phyloP scores from a whole-genome alignment of 2,329 filamentous ascomycete species.

The Stachybotrys echinatus region DNA sequence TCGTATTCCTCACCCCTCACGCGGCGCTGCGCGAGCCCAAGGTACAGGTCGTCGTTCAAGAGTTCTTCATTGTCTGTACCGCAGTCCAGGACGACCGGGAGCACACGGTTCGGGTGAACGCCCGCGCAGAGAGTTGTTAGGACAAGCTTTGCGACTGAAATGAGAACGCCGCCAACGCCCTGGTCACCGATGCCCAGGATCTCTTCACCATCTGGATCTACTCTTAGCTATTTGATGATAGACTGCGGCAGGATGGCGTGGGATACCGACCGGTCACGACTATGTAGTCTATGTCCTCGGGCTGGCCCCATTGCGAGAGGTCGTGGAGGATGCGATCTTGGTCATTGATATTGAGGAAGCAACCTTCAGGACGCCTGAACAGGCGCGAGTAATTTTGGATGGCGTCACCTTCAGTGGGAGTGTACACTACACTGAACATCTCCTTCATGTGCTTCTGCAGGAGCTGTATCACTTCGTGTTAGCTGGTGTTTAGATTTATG shows the following conservation, averaged over 20 bases:
- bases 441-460: constrained; percentile 74
- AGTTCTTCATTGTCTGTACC: constrained; percentile 77
- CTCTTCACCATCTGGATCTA: constrained; percentile 49
- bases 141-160: constrained; percentile 77
- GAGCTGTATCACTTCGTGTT: constrained; percentile 39
- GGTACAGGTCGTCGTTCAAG: constrained; percentile 71
- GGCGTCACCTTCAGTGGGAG: constrained; percentile 83
- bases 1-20: constrained; percentile 70
- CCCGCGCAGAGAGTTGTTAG: constrained; percentile 84
- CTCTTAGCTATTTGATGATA: constrained; percentile 8
- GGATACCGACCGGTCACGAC: constrained; percentile 66
- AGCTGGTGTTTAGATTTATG: background rate
- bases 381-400: constrained; percentile 78
- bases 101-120: constrained; percentile 70
- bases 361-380: constrained; percentile 74
- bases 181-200: constrained; percentile 89
- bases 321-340: constrained; percentile 60
- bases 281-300: constrained; percentile 81
- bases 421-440: constrained; percentile 90
- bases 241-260: too few relatives aligned
- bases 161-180: constrained; percentile 78
- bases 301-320: constrained; percentile 60
- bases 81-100: constrained; percentile 80
- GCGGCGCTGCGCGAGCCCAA: constrained; percentile 65
- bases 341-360: constrained; percentile 72